These are phyloP conservation scores for Mortierella sp. DNA, from an alignment of 371 early-diverging fungal genomes.

Conservation along the genomic window DNA sequence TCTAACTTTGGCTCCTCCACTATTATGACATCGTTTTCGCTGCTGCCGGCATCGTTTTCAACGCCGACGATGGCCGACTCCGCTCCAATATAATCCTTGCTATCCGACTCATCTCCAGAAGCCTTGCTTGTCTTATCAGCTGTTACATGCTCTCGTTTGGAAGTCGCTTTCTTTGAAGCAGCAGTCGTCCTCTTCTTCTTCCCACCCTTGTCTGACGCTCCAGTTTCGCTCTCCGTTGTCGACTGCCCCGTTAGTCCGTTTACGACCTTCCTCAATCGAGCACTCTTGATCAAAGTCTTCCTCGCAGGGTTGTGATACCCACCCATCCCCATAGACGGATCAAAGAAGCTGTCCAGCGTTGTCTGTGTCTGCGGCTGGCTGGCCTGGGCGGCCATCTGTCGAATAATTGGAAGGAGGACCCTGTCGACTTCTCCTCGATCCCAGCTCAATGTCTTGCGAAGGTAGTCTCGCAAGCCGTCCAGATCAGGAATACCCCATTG, in stretches of 20 bases:
- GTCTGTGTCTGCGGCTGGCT: slow-evolving; percentile 59
- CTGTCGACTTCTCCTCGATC: slow-evolving; percentile 67
- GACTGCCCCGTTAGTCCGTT: slow-evolving; percentile 51
- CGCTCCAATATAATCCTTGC: neutral
- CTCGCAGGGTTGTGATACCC: slow-evolving; percentile 27
- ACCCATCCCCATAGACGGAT: slow-evolving; percentile 38
- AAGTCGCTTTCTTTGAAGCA: neutral
- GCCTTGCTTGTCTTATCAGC: slow-evolving; percentile 27
- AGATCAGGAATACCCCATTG: slow-evolving; percentile 91
- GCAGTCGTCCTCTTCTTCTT: neutral
- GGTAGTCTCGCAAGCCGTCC: slow-evolving; percentile 78
- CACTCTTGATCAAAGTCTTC: slow-evolving; percentile 60
- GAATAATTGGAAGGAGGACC: slow-evolving; percentile 84
- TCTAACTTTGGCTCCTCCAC: slow-evolving; percentile 18
- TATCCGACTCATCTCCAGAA: slow-evolving; percentile 19
- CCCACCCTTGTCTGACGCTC: neutral
- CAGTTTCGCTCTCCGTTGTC: slow-evolving; percentile 37
- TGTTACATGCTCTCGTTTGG: slow-evolving; percentile 17
- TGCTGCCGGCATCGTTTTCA: neutral
- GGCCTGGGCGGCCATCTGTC: slow-evolving; percentile 66
- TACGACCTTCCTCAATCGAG: slow-evolving; percentile 59
- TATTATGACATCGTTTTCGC: slow-evolving; percentile 6
- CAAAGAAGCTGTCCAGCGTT: slow-evolving; percentile 64
- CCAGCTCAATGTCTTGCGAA: slow-evolving; percentile 73
- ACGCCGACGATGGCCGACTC: neutral